These are phyloP conservation scores for Gymnopus androsaceus DNA, from an alignment of 1,284 basidiomycete species.

Conservation along the genomic window DNA sequence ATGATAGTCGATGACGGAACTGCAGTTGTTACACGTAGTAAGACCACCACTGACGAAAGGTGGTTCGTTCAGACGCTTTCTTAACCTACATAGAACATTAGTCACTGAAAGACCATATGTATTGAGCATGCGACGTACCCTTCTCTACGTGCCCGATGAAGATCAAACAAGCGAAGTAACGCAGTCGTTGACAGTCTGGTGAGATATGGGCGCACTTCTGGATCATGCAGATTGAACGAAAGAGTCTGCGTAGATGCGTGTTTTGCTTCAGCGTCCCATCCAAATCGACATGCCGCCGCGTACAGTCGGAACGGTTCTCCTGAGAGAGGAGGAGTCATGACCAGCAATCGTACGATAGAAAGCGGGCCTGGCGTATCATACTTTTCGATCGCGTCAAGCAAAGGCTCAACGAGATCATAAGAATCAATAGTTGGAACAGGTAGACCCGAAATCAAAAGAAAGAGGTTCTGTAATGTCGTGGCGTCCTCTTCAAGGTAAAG, in stretches of 20 bases:
- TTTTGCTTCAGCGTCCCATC: constrained; percentile 55
- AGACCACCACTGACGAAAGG: constrained; percentile 57
- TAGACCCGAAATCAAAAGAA: constrained; percentile 62
- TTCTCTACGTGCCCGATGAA: constrained; percentile 54
- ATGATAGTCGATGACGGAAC: constrained; percentile 50
- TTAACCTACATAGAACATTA: constrained; percentile 31
- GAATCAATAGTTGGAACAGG: constrained; percentile 50
- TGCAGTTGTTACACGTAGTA: constrained; percentile 48
- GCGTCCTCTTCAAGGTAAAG: constrained; percentile 61
- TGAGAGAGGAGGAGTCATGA: constrained; percentile 50
- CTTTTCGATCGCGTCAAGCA: constrained; percentile 64
- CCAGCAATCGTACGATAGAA: constrained; percentile 55
- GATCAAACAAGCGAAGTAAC: constrained; percentile 51
- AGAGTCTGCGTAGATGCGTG: constrained; percentile 53
- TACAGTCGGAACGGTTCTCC: constrained; percentile 58
- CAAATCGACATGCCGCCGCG: constrained; percentile 54
- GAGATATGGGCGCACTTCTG: constrained; percentile 45
- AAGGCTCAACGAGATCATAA: constrained; percentile 52
- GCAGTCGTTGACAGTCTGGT: constrained; percentile 49
- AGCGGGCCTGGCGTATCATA: constrained; percentile 67
- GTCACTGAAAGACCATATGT: background rate
- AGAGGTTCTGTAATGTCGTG: constrained; percentile 51
- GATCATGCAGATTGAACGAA: constrained; percentile 47
- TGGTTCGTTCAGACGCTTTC: constrained; percentile 49
- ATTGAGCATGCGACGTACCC: constrained; percentile 27